phyloP scores from a whole-genome alignment of 1,139 yeast species.

The Pichia sp. region DNA sequence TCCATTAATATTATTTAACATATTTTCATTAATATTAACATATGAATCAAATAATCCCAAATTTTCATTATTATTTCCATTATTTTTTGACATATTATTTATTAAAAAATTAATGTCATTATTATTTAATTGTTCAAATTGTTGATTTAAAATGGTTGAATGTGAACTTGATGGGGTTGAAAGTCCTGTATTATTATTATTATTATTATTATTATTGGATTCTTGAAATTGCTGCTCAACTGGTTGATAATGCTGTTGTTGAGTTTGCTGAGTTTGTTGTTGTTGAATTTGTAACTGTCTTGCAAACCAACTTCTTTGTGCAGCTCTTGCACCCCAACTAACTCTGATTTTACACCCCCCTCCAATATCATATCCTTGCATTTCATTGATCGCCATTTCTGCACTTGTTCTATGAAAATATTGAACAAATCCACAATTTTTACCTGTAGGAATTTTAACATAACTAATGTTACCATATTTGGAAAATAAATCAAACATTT shows the following conservation, averaged over 20 bases:
- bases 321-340: slow-evolving; percentile 57
- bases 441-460: slow-evolving; percentile 64
- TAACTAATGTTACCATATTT: slow-evolving; percentile 63
- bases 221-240: too few species aligned
- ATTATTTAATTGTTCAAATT: slow-evolving; percentile 16
- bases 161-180: slow-evolving; percentile 18
- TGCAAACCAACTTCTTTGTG: slow-evolving; percentile 31
- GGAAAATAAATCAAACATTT: slow-evolving; percentile 52
- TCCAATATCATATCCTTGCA: slow-evolving; percentile 65
- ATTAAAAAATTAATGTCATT: slow-evolving; percentile 14
- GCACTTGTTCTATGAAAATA: slow-evolving; percentile 61
- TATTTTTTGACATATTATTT: slow-evolving; percentile 9
- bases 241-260: slow-evolving; percentile 17
- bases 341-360: slow-evolving; percentile 63
- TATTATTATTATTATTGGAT: too few species aligned
- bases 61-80: slow-evolving; percentile 14
- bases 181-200: too few species aligned
- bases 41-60: slow-evolving; percentile 17
- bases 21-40: slow-evolving; percentile 13
- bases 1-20: slow-evolving; percentile 13
- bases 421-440: slow-evolving; percentile 68
- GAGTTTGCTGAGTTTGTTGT: slow-evolving; percentile 23
- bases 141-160: slow-evolving; percentile 11
- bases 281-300: slow-evolving; percentile 27
- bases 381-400: slow-evolving; percentile 60